phyloP scores from a whole-genome alignment of 768 basidiomycete species.

The Boletus reticuloceps region DNA sequence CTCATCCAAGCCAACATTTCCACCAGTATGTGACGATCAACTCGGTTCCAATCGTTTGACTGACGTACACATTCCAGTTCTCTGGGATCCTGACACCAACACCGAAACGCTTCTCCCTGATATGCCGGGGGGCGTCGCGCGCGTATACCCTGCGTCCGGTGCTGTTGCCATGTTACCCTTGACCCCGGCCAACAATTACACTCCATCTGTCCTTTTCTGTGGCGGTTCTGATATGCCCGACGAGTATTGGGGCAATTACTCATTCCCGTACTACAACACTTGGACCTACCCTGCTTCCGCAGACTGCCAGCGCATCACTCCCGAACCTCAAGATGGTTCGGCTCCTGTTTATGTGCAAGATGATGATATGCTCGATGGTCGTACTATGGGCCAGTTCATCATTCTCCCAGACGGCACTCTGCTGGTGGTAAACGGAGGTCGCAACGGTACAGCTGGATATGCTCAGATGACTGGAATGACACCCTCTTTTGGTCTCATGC shows the following conservation, averaged over 20 bases:
- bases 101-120: constrained; percentile 59
- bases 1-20: constrained; percentile 76
- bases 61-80: constrained; percentile 26
- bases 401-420: constrained; percentile 74
- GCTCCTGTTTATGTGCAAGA: constrained; percentile 62
- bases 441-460: constrained; percentile 90
- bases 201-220: constrained; percentile 84
- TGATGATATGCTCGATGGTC: constrained; percentile 69
- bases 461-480: constrained; percentile 52
- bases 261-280: constrained; percentile 68
- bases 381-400: constrained; percentile 95
- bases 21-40: constrained; percentile 17
- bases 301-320: constrained; percentile 82
- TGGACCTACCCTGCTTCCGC: constrained; percentile 67
- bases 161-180: constrained; percentile 89
- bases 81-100: constrained; percentile 58
- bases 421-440: constrained; percentile 77
- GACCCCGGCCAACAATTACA: constrained; percentile 85
- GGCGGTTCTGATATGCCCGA: constrained; percentile 83
- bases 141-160: constrained; percentile 91
- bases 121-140: constrained; percentile 70
- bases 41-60: not conserved
- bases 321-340: constrained; percentile 75
- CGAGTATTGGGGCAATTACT: constrained; percentile 74
- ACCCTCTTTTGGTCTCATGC: constrained; percentile 50